Base-by-base conservation (phyloP, 768 basidiomycete species). In the Suillus subaureus region DNA sequence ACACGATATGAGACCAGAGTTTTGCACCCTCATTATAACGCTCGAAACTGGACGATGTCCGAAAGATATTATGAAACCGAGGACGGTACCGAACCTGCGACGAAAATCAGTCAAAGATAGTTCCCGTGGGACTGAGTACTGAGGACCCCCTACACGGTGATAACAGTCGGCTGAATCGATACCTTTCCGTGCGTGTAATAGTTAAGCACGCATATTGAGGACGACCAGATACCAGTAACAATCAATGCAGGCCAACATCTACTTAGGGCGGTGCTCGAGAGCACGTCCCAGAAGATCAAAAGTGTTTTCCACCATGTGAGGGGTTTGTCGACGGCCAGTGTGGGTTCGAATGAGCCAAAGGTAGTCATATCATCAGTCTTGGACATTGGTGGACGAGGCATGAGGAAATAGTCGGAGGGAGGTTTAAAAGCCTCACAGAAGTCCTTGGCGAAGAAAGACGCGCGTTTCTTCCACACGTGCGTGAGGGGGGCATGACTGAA, bases 61-160 rank as follows among this genome's bases (percentile, higher is more conserved):
- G 75, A 73, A 90, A 0, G 89, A 89, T 61, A 91, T 85, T 31
- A 91, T 84, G 68, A 91, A 91, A 81, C 90, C 90, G 23, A 91
- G 79, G 1, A 91, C 88, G 5, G 89, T 90, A 81, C 90, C 81
- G 35, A 81, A 65, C 28, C 81, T 81, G 62, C 21, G n/a, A 37
- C 18, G 82, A 35, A 35, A n/a, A 47, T 31, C 51, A 82, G 69
- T 31, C 79, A 82, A 47, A 60, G 6, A 68, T 54, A 28, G 52
- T 39, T 33, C 47, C 11, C 47, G 1, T 6, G 18, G 42, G 3
- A 54, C n/a, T 5, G n/a, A 61, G 7, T 33, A 33, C 33, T 33
- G 5, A 33, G 33, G 33, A 26, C 11, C 11, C 76, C 87, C 63
- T 77, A 89, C 89, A 89, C 87, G 33, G 89, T 91, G 54, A 91